Percentiles rank a stretch among this genome's conserved stretches.
phyloP scores from a whole-genome alignment of 345 rosid species.

The Fremontodendron californicum region DNA sequence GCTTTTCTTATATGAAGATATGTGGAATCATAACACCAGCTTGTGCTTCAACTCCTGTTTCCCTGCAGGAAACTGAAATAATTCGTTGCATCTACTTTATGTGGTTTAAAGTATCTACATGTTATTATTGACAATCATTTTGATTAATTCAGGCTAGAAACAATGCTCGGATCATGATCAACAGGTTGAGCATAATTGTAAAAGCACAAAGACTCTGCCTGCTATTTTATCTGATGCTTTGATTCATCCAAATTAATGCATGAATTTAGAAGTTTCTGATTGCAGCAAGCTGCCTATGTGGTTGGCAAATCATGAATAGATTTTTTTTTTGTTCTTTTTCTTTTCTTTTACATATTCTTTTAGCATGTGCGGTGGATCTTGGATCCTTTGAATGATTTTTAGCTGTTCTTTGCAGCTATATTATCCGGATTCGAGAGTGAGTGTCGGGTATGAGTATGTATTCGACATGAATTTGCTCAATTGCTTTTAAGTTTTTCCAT shows the following conservation, averaged over 20 bases:
- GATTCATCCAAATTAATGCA: neutral
- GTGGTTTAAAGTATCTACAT: neutral
- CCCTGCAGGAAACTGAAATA: neutral
- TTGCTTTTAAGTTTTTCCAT: too few relatives aligned
- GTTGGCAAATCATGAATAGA: neutral
- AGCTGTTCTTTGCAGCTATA: too few relatives aligned
- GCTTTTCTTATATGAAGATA: neutral
- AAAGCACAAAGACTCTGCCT: neutral
- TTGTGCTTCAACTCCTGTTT: neutral
- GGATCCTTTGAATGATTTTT: neutral
- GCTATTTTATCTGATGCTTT: neutral
- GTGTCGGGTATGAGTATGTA: too few relatives aligned
- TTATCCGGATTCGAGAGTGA: too few relatives aligned
- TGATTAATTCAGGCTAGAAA: constrained; percentile 55
- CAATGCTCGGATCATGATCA: constrained; percentile 68
- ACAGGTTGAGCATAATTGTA: constrained; percentile 24
- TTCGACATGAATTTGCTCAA: too few relatives aligned
- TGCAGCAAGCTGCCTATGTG: neutral
- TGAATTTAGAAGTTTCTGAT: neutral
- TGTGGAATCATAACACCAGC: neutral
- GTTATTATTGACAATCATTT: constrained; percentile 1
- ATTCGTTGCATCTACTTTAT: neutral
- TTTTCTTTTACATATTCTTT: neutral
- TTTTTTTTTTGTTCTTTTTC: too few relatives aligned
- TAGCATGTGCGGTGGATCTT: neutral